Percentiles rank a stretch among this genome's conserved stretches.
Evolutionary conservation across 306 rosid genomes (phyloP).

Genomic region (Lathyrus tuberosus): DNA sequence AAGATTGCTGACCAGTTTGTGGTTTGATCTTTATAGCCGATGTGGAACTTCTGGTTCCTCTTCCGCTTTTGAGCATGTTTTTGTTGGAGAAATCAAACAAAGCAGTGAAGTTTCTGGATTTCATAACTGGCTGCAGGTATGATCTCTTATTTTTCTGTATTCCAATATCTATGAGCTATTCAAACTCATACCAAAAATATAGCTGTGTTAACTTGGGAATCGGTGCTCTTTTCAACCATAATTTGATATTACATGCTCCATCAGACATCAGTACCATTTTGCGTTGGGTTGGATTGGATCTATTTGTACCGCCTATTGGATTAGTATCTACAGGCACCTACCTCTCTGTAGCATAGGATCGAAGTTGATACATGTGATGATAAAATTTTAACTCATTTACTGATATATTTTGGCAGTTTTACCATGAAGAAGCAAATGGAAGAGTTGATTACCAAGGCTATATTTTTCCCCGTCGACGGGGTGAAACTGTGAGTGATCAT

Average conservation of each 20-base stretch:
- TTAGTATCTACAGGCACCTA: conserved; percentile 5
- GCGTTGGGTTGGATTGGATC: background rate
- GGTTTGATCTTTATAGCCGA: conserved; percentile 96
- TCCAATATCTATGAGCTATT: conserved; percentile 12
- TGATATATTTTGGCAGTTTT: conserved; percentile 64
- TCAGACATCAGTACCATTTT: conserved; percentile 4
- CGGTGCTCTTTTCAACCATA: conserved; percentile 28
- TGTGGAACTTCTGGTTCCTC: conserved; percentile 85
- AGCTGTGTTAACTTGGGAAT: conserved; percentile 15
- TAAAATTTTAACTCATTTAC: background rate
- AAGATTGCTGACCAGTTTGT: conserved; percentile 57
- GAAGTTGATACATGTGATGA: conserved; percentile 26
- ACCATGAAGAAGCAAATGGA: conserved; percentile 91
- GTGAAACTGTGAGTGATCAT: conserved; percentile 66
- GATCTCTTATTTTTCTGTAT: conserved; percentile 12
- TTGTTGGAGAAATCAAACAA: conserved; percentile 92
- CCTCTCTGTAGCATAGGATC: conserved; percentile 30
- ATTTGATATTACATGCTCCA: conserved; percentile 22
- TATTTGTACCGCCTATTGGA: conserved; percentile 2
- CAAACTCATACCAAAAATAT: background rate
- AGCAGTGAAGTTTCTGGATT: conserved; percentile 80
- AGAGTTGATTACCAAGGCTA: conserved; percentile 93
- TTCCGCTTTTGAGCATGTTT: conserved; percentile 96
- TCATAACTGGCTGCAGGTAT: conserved; percentile 98
- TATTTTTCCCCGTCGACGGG: conserved; percentile 78